phyloP scores from a whole-genome alignment of 2,329 filamentous ascomycete genomes.

The Phoma sp. region DNA sequence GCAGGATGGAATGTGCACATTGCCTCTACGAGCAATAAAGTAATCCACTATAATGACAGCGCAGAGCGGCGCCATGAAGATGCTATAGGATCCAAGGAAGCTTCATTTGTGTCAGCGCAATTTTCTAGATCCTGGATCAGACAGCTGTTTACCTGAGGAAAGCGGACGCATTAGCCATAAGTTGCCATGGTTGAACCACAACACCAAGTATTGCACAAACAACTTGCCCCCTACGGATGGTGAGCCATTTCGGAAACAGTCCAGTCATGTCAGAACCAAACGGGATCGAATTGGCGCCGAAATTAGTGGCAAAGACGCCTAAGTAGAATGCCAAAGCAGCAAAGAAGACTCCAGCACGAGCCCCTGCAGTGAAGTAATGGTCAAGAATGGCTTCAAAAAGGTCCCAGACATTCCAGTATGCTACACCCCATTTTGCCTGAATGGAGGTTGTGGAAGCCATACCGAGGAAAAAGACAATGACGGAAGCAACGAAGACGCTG shows the following conservation, averaged over 20 bases:
- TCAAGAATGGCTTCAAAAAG: slow-evolving; percentile 54
- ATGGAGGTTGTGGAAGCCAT: slow-evolving; percentile 50
- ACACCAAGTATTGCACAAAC: slow-evolving; percentile 48
- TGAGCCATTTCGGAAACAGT: slow-evolving; percentile 53
- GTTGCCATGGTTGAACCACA: slow-evolving; percentile 45
- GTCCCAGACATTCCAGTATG: slow-evolving; percentile 57
- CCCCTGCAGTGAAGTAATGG: slow-evolving; percentile 48
- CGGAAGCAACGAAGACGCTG: slow-evolving; percentile 49
- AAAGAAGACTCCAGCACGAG: slow-evolving; percentile 52
- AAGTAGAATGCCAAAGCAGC: slow-evolving; percentile 47
- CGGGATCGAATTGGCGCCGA: slow-evolving; percentile 52
- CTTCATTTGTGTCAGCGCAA: slow-evolving; percentile 28
- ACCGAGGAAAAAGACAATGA: slow-evolving; percentile 53
- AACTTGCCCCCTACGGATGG: slow-evolving; percentile 53
- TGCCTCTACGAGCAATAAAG: slow-evolving; percentile 48
- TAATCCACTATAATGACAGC: slow-evolving; percentile 53
- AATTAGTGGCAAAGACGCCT: slow-evolving; percentile 55
- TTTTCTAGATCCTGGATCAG: no score
- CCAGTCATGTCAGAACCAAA: slow-evolving; percentile 53
- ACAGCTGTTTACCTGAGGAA: slow-evolving; percentile 51
- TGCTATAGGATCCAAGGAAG: slow-evolving; percentile 52
- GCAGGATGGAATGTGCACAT: slow-evolving; percentile 51
- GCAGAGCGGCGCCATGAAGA: slow-evolving; percentile 53
- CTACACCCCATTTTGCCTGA: slow-evolving; percentile 44
- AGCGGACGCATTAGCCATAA: slow-evolving; percentile 50